Conservation (phyloP, 225 moss, liverwort and hornwort species). For the Antitrichia curtipendula region DNA sequence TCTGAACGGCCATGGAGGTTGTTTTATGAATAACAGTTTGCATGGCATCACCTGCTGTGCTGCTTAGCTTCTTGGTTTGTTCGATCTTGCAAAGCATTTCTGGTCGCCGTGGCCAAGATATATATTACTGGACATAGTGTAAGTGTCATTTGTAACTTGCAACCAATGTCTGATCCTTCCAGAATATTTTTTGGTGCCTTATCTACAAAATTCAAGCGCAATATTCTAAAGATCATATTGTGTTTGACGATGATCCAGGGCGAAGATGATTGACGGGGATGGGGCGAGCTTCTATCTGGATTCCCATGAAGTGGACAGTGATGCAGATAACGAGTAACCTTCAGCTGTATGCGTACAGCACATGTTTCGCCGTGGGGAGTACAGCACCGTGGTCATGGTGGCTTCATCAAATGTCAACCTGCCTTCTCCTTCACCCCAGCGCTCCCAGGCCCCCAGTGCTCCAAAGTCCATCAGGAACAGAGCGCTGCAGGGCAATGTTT, state of each 20-base stretch:
- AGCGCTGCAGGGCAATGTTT: neutral
- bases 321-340: conserved; percentile 38
- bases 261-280: conserved; percentile 48
- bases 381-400: neutral
- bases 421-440: neutral
- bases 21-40: neutral
- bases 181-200: neutral
- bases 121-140: neutral
- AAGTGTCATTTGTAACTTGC: neutral
- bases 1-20: neutral
- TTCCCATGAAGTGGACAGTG: conserved; percentile 43
- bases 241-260: conserved; percentile 9
- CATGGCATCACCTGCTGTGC: too few relatives aligned
- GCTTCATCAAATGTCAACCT: neutral
- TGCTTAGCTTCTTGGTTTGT: neutral
- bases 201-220: neutral
- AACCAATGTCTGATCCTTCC: neutral
- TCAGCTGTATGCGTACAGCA: neutral
- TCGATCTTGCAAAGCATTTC: neutral
- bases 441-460: too few relatives aligned
- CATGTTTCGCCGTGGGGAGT: neutral
- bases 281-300: conserved; percentile 46
- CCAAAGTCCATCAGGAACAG: neutral
- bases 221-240: neutral
- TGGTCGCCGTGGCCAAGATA: neutral